Evolutionary conservation across 2,329 filamentous ascomycete genomes (phyloP).

Genomic region (Stagonosporopsis chrysanthemi): DNA sequence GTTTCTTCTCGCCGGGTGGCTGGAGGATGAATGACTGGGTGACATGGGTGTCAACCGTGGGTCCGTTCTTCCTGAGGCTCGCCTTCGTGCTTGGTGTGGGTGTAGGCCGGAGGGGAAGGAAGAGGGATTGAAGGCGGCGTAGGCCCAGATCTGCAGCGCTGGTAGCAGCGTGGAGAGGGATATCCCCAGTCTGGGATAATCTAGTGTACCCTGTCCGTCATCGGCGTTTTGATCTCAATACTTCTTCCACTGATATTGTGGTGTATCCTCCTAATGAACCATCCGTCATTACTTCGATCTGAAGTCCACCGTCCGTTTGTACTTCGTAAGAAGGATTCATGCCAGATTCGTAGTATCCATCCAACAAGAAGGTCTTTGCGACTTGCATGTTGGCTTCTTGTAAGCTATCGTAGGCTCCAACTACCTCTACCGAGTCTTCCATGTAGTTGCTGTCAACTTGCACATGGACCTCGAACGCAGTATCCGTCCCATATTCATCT

Average conservation of each 20-base stretch:
- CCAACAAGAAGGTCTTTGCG: not conserved
- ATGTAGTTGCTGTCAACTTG: not conserved
- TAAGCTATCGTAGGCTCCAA: not conserved
- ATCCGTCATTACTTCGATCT: not conserved
- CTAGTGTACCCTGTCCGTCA: not conserved
- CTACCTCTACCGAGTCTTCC: not conserved
- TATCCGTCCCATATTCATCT: not conserved
- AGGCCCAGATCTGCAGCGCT: not conserved
- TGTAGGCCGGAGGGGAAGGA: conserved; percentile 30
- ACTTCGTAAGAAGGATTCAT: conserved; percentile 1
- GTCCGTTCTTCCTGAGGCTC: conserved; percentile 43
- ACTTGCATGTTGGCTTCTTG: conserved; percentile 14
- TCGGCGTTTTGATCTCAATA: not conserved
- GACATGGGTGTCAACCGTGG: conserved; percentile 45
- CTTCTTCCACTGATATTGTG: not conserved
- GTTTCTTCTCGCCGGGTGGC: conserved; percentile 28
- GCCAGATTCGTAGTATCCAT: not conserved
- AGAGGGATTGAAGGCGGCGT: not conserved
- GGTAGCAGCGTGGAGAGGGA: not conserved
- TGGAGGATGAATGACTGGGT: conserved; percentile 52
- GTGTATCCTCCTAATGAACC: not conserved
- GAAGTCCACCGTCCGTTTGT: not conserved
- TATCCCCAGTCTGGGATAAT: not conserved
- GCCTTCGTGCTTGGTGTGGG: conserved; percentile 50
- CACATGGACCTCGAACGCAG: not conserved